Percentiles rank a stretch among this genome's conserved stretches.
Conservation (phyloP, 257 asterid genomes). For the Penstemon newberryi region DNA sequence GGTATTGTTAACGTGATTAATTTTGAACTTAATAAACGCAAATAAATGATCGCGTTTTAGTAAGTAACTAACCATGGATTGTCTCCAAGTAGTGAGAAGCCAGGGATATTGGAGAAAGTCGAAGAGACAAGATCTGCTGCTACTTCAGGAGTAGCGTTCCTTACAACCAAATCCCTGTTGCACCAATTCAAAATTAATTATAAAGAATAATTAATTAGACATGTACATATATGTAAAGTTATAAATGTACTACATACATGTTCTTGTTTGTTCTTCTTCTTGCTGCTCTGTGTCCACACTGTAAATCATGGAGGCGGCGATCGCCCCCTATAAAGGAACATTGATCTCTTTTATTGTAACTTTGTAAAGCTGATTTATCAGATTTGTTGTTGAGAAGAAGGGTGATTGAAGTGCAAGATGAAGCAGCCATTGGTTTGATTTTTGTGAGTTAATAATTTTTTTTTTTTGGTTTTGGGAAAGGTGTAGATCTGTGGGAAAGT, state of each 20-base stretch:
- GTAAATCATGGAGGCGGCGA: background rate
- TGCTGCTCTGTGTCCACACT: background rate
- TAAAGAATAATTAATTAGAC: background rate
- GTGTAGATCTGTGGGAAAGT: conserved; percentile 1
- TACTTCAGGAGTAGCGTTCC: conserved; percentile 14
- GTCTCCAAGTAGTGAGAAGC: background rate
- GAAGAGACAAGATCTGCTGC: conserved; percentile 7
- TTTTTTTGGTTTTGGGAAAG: background rate
- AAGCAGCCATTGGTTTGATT: conserved; percentile 25
- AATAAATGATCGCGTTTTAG: too few relatives aligned
- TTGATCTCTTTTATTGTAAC: background rate
- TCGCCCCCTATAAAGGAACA: conserved; percentile 11
- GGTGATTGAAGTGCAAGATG: background rate
- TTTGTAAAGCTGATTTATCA: background rate
- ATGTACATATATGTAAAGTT: background rate
- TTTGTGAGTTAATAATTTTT: background rate
- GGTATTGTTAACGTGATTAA: too few relatives aligned
- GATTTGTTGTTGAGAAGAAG: conserved; percentile 13
- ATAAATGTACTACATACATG: background rate
- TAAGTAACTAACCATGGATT: conserved; percentile 13
- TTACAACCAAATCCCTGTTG: conserved; percentile 7
- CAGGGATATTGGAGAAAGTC: conserved; percentile 3
- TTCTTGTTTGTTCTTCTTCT: background rate
- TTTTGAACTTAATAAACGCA: too few relatives aligned
- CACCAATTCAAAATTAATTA: conserved; percentile 2